Evolutionary conservation across 306 rosid species (phyloP).

Genomic region (Acmispon strigosus): DNA sequence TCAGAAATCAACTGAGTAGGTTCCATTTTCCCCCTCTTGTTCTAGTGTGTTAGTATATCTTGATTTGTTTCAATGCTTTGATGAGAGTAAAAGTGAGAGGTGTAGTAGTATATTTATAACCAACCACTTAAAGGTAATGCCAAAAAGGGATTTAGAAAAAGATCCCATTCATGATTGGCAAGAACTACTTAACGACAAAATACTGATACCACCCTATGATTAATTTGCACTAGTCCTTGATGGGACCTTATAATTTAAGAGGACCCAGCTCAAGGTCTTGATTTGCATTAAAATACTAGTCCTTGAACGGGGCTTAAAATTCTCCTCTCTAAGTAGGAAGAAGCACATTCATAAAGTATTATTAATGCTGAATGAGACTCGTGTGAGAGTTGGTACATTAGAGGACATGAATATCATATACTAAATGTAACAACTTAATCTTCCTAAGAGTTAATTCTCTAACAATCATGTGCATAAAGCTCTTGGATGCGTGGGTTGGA

Average conservation of each 20-base stretch:
- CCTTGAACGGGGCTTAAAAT: neutral
- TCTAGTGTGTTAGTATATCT: neutral
- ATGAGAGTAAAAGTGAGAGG: conserved; percentile 9
- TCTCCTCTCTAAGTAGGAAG: neutral
- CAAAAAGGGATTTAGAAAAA: conserved; percentile 27
- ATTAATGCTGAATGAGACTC: neutral
- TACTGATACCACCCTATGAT: neutral
- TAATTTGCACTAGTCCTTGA: conserved; percentile 8
- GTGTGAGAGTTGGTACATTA: neutral
- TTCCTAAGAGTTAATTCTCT: too few relatives aligned
- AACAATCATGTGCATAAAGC: too few relatives aligned
- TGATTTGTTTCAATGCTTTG: conserved; percentile 19
- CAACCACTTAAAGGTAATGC: conserved; percentile 8
- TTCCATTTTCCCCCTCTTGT: conserved; percentile 37
- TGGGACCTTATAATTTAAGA: conserved; percentile 22
- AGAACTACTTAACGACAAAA: conserved; percentile 23
- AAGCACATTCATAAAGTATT: conserved; percentile 12
- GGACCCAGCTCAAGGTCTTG: conserved; percentile 9
- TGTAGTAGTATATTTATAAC: conserved; percentile 33
- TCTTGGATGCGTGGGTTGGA: too few relatives aligned
- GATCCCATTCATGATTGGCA: conserved; percentile 21
- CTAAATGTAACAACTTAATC: neutral
- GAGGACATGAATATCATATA: neutral
- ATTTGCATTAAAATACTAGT: conserved; percentile 5
- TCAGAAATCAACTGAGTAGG: conserved; percentile 37